Percentiles rank a stretch among this genome's conserved stretches.
These are phyloP conservation scores for Yamadazyma buinensis DNA, from an alignment of 1,139 yeast genomes.

Conservation along the genomic window DNA sequence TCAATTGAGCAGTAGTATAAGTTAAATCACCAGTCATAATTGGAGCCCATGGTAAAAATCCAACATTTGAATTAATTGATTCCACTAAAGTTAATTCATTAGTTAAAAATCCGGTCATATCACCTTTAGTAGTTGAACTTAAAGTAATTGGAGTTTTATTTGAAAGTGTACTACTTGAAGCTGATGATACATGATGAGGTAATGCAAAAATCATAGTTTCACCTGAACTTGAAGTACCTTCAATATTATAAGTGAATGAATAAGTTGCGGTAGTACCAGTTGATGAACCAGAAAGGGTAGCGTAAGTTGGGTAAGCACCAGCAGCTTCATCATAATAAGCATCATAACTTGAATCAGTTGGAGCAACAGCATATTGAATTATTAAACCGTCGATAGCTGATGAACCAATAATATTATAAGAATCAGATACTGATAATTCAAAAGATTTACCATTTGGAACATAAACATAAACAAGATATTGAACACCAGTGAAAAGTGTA, in stretches of 20 bases:
- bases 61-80: constrained; percentile 43
- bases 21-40: constrained; percentile 26
- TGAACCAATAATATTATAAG: constrained; percentile 40
- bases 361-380: constrained; percentile 60
- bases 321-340: constrained; percentile 32
- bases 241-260: constrained; percentile 47
- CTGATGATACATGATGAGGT: constrained; percentile 65
- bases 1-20: constrained; percentile 50
- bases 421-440: constrained; percentile 31
- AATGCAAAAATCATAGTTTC: constrained; percentile 59
- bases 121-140: constrained; percentile 64
- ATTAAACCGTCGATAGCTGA: constrained; percentile 50
- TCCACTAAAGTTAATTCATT: constrained; percentile 49
- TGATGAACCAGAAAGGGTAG: constrained; percentile 26
- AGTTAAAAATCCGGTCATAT: constrained; percentile 58
- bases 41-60: constrained; percentile 59
- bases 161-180: constrained; percentile 32
- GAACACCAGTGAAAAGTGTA: constrained; percentile 45
- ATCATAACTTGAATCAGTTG: constrained; percentile 23
- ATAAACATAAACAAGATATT: constrained; percentile 59
- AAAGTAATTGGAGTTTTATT: constrained; percentile 47
- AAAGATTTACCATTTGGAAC: constrained; percentile 38
- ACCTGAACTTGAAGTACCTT: constrained; percentile 52
- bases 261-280: constrained; percentile 45
- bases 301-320: constrained; percentile 37